These are phyloP conservation scores for Aspergillus quadrilineatus DNA, from an alignment of 2,329 filamentous ascomycete genomes.

Conservation along the genomic window DNA sequence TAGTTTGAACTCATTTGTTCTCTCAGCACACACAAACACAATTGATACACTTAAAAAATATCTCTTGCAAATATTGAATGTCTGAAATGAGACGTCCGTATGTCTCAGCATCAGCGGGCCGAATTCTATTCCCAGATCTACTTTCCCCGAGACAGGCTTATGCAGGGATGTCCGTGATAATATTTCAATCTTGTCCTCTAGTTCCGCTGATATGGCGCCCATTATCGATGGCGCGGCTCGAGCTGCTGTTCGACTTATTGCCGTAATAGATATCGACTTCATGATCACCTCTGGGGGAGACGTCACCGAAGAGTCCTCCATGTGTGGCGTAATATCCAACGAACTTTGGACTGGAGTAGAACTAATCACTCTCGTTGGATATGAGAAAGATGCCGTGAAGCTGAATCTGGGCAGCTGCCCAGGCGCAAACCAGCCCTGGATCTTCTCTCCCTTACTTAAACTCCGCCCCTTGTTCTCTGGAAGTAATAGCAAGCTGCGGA, in stretches of 20 bases:
- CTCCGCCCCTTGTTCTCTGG: conserved; percentile 16
- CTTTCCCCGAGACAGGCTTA: background rate
- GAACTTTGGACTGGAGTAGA: background rate
- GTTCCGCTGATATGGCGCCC: conserved; percentile 13
- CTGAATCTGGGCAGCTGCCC: conserved; percentile 17
- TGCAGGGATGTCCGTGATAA: conserved; percentile 7
- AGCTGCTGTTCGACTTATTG: conserved; percentile 12
- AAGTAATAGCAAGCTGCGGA: conserved; percentile 13
- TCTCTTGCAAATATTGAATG: background rate
- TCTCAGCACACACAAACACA: background rate
- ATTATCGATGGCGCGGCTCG: conserved; percentile 15
- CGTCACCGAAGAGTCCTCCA: background rate
- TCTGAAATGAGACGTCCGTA: background rate
- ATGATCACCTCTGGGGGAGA: background rate
- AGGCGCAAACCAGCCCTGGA: conserved; percentile 16
- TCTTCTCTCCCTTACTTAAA: conserved; percentile 11
- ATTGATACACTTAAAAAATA: background rate
- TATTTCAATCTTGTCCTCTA: conserved; percentile 12
- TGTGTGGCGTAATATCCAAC: background rate
- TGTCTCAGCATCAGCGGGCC: background rate
- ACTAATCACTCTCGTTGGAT: conserved; percentile 10
- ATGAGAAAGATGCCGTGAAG: conserved; percentile 14
- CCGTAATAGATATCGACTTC: background rate
- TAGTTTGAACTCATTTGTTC: background rate
- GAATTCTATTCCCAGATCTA: background rate